These are phyloP conservation scores for Komagataella pseudopastoris DNA, from an alignment of 805 yeast species.

Conservation along the genomic window DNA sequence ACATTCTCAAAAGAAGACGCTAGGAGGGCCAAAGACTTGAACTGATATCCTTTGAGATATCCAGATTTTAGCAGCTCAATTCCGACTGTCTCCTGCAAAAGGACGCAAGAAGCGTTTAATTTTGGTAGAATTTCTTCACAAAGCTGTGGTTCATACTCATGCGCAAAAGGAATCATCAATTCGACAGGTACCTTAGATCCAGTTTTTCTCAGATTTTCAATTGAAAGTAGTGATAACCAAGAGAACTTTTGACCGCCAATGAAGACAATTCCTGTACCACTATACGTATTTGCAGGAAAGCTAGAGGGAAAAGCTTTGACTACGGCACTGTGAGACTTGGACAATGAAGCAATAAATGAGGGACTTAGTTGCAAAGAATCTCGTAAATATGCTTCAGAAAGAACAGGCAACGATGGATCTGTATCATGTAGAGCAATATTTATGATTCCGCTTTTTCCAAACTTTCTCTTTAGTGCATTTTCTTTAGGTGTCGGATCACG, in stretches of 20 bases:
- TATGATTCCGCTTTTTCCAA: conserved; percentile 14
- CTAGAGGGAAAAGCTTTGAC: conserved; percentile 22
- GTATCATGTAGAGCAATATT: conserved; percentile 18
- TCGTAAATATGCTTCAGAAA: conserved; percentile 39
- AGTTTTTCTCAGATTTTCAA: conserved; percentile 29
- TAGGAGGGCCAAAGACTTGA: conserved; percentile 32
- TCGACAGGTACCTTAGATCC: conserved; percentile 38
- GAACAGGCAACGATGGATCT: conserved; percentile 17
- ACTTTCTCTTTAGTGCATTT: conserved; percentile 8
- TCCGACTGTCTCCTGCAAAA: conserved; percentile 36
- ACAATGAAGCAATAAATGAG: conserved; percentile 29
- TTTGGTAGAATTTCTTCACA: conserved; percentile 27
- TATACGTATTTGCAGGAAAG: conserved; percentile 25
- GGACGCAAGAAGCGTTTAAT: conserved; percentile 47
- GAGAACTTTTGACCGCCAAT: conserved; percentile 70
- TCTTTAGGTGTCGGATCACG: conserved; percentile 1
- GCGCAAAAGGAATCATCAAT: conserved; percentile 30
- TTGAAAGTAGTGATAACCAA: conserved; percentile 42
- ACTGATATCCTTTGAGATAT: conserved; percentile 32
- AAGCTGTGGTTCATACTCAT: conserved; percentile 29
- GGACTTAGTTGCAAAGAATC: conserved; percentile 33
- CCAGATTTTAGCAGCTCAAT: conserved; percentile 22
- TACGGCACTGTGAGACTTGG: conserved; percentile 30
- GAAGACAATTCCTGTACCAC: conserved; percentile 49
- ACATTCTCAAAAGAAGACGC: conserved; percentile 41